Evolutionary conservation across 345 rosid genomes (phyloP).

Genomic region (Bruguiera parviflora): DNA sequence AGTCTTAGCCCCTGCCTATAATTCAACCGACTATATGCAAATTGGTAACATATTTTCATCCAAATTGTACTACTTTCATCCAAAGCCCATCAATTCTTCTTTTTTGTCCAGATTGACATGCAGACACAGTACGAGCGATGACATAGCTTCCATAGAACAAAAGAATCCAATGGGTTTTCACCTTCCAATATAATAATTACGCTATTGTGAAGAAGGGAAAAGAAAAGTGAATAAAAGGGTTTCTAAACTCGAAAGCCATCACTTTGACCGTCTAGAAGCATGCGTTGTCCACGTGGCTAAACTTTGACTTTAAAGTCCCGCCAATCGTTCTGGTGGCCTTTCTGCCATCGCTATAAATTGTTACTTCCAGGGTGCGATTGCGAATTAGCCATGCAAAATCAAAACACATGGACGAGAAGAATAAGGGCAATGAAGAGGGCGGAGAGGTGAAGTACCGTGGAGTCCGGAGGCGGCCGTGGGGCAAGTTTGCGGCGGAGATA

Average conservation of each 20-base stretch:
- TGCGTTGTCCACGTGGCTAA: conserved; percentile 16
- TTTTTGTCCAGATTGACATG: too few relatives aligned
- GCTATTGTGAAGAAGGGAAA: background rate
- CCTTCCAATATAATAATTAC: too few relatives aligned
- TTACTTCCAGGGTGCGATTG: conserved; percentile 1
- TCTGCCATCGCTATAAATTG: conserved; percentile 13
- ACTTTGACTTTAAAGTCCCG: conserved; percentile 13
- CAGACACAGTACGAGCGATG: too few relatives aligned
- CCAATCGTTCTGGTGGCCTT: conserved; percentile 1
- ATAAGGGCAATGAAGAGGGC: conserved; percentile 6
- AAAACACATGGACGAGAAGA: conserved; percentile 24
- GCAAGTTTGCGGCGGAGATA: conserved; percentile 89
- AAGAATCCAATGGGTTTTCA: too few relatives aligned
- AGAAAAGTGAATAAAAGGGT: background rate
- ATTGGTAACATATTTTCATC: too few relatives aligned
- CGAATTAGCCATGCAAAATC: conserved; percentile 32
- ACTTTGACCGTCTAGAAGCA: conserved; percentile 48
- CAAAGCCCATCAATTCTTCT: too few relatives aligned
- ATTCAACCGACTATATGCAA: too few relatives aligned
- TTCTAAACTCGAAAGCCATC: conserved; percentile 37
- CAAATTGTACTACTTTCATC: too few relatives aligned
- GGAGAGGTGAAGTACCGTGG: conserved; percentile 61
- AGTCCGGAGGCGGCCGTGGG: conserved; percentile 86
- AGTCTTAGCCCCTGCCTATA: too few relatives aligned
- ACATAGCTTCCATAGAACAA: too few relatives aligned